A percentile compares a stretch with the other conserved stretches of the same genome.
Evolutionary conservation across 805 yeast genomes (phyloP).

Genomic region (Danielia reshetovae): DNA sequence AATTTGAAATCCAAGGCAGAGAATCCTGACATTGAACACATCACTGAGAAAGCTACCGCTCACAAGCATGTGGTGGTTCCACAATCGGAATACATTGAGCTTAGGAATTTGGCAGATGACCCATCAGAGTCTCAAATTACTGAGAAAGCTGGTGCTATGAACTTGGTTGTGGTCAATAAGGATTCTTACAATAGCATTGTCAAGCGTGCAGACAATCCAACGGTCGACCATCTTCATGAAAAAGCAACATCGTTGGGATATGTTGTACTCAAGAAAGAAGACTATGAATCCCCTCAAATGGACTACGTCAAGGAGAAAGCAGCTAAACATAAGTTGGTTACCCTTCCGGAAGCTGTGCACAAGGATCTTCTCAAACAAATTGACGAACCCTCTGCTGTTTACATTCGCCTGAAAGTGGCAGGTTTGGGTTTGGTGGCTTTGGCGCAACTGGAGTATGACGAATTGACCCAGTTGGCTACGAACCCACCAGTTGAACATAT

Average conservation of each 20-base stretch:
- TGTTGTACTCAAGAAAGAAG: conserved; percentile 5
- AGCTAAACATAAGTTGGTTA: conserved; percentile 1
- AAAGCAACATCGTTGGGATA: conserved; percentile 6
- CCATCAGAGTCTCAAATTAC: not conserved
- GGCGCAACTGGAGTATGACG: not conserved
- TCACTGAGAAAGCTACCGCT: conserved; percentile 4
- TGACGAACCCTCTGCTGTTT: conserved; percentile 10
- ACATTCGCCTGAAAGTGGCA: not conserved
- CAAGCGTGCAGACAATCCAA: conserved; percentile 10
- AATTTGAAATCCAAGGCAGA: conserved; percentile 1
- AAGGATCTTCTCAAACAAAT: not conserved
- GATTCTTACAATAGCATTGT: not conserved
- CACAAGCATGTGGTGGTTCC: conserved; percentile 8
- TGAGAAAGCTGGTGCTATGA: not conserved
- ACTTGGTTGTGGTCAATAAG: not conserved
- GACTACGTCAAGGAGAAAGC: conserved; percentile 1
- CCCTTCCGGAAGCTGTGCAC: not conserved
- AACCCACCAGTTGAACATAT: not conserved
- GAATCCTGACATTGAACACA: not conserved
- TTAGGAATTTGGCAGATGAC: not conserved
- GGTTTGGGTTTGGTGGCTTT: not conserved
- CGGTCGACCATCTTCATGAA: conserved; percentile 2
- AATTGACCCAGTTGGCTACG: not conserved
- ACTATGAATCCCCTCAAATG: not conserved
- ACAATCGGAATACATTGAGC: conserved; percentile 1